phyloP scores from a whole-genome alignment of 768 basidiomycete species.

The Candolleomyces aberdarensis region DNA sequence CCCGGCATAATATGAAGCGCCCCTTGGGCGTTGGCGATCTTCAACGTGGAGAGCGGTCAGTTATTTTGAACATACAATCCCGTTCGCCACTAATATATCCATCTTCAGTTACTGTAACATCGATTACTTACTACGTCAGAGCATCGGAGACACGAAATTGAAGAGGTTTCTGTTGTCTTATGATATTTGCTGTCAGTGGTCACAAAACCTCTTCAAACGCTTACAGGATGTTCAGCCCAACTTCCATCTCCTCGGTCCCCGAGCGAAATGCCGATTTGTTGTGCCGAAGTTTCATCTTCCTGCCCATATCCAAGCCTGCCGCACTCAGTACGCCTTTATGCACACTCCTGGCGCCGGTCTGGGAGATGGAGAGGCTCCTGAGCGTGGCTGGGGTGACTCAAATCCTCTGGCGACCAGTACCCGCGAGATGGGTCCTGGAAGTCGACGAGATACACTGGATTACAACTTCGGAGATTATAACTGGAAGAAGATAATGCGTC shows the following conservation, averaged over 20 bases:
- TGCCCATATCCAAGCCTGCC: constrained; percentile 22
- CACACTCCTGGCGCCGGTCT: constrained; percentile 19
- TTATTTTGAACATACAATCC: no score
- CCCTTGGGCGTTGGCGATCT: constrained; percentile 25
- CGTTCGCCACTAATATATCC: no score
- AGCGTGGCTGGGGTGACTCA: constrained; percentile 27
- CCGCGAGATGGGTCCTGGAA: constrained; percentile 34
- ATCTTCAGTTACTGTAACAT: constrained; percentile 26
- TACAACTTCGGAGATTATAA: constrained; percentile 26
- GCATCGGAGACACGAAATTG: background rate
- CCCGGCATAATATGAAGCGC: constrained; percentile 26
- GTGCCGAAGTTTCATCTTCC: constrained; percentile 28
- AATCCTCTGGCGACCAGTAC: constrained; percentile 27
- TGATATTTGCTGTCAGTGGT: constrained; percentile 28
- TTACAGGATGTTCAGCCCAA: constrained; percentile 1
- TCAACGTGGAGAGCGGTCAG: constrained; percentile 27
- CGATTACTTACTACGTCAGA: constrained; percentile 21
- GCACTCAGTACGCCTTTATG: constrained; percentile 20
- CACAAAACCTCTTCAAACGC: constrained; percentile 4
- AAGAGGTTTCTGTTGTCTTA: constrained; percentile 21
- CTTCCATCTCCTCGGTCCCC: background rate
- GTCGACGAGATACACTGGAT: constrained; percentile 22
- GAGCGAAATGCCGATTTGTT: background rate
- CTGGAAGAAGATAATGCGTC: constrained; percentile 21
- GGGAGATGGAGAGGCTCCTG: constrained; percentile 34